Evolutionary conservation across 2,329 filamentous ascomycete genomes (phyloP).

Genomic region (Dactylellina sp.): DNA sequence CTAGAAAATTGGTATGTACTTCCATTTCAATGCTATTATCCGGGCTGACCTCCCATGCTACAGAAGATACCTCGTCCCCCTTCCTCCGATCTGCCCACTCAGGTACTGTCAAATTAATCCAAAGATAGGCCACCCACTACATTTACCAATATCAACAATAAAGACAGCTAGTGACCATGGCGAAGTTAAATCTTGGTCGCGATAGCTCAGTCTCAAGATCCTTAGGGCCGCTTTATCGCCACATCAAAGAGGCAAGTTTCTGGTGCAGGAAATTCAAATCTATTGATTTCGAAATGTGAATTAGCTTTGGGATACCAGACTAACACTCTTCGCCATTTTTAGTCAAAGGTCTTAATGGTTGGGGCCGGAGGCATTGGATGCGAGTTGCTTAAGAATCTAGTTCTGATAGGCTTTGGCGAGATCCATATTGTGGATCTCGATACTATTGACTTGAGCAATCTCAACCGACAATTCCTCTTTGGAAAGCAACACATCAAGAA

Average conservation of each 20-base stretch:
- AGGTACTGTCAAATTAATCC: too few relatives aligned
- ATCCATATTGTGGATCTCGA: constrained; percentile 96
- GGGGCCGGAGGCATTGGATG: constrained; percentile 97
- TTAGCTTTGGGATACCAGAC: neutral
- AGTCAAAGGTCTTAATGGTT: constrained; percentile 92
- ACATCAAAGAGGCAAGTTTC: constrained; percentile 74
- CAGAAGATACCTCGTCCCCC: too few relatives aligned
- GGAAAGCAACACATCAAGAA: constrained; percentile 98
- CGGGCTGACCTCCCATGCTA: too few relatives aligned
- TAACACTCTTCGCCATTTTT: constrained; percentile 58
- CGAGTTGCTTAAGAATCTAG: constrained; percentile 95
- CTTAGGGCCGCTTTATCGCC: constrained; percentile 72
- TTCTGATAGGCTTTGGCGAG: constrained; percentile 89
- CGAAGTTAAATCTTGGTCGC: constrained; percentile 13
- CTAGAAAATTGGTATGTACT: too few relatives aligned
- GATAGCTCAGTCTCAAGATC: constrained; percentile 68
- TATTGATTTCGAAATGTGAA: neutral
- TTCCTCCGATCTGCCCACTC: too few relatives aligned
- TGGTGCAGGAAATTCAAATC: constrained; percentile 26
- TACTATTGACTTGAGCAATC: constrained; percentile 96
- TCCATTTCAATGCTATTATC: too few relatives aligned
- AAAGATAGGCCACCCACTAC: too few relatives aligned
- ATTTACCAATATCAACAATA: too few relatives aligned
- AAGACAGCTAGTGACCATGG: too few relatives aligned
- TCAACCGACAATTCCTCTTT: constrained; percentile 98